Evolutionary conservation across 2,329 filamentous ascomycete species (phyloP), one percentile per base, ranked within the genome.

Genomic region (Fusarium xylarioides): DNA sequence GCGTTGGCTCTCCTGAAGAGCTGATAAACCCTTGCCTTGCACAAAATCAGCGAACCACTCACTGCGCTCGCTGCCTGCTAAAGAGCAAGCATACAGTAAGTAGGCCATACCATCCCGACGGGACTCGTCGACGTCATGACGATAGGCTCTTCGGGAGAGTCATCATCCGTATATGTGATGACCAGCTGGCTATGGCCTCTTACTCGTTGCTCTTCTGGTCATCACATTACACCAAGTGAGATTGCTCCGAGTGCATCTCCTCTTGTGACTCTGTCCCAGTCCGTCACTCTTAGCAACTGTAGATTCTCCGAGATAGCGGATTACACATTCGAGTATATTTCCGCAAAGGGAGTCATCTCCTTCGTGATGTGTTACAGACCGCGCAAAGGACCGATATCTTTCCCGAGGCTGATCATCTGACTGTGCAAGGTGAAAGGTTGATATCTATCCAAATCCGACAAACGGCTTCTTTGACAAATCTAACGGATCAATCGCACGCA

Each of bases 341-440:
- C 69, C 66, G 52, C 47, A 75, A 73, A 32, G 63, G 74, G 69
- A 62, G 64, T 44, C 30, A 65, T 68, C 68, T 75, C 71, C 71
- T 60, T 62, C 28, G 43, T 19, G 23, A 42, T 21, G 71, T 76
- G 71, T 58, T 43, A 75, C 74, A 57, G 43, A 12, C 34, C 19
- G 35, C 26, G 34, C 58, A 66, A 75, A 73, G 71, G 71, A 57
- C 73, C 68, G 73, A 75, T 74, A 63, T 54, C 28, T 56, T 44
- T 34, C 58, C 58, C 23, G 50, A 40, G 53, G 43, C 50, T n/a
- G 5, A 21, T n/a, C 10, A 8, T n/a, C 34, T 28, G 34, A 38
- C 34, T 38, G 34, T 26, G 34, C 10, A 54, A 10, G 34, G 50
- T n/a, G 14, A 18, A 37, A 7, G 14, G 18, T 11, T 54, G 23